Conservation (phyloP, 2,329 filamentous ascomycete species). For the Penicillium glabrum region DNA sequence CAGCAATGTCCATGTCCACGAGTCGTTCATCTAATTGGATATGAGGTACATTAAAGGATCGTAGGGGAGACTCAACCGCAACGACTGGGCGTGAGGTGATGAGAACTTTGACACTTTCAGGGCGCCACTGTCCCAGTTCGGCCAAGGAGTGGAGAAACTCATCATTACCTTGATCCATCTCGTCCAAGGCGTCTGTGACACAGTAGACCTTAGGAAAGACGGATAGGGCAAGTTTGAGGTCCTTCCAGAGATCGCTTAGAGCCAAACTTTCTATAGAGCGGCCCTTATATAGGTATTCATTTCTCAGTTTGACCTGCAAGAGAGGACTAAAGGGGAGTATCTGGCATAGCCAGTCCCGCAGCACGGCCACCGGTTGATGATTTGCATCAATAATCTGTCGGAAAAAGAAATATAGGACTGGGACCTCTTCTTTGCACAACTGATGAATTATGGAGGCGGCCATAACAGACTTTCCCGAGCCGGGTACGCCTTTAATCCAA, state of each 20-base stretch:
- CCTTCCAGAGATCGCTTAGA: conserved; percentile 13
- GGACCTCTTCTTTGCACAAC: conserved; percentile 1
- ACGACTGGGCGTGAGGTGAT: conserved; percentile 45
- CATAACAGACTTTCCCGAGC: conserved; percentile 27
- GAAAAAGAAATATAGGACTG: conserved; percentile 24
- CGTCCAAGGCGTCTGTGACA: conserved; percentile 48
- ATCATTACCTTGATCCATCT: conserved; percentile 45
- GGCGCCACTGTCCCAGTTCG: conserved; percentile 33
- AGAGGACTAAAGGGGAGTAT: conserved; percentile 7
- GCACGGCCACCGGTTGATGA: conserved; percentile 11
- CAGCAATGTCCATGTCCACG: conserved; percentile 13
- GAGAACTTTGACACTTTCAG: conserved; percentile 42
- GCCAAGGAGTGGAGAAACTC: conserved; percentile 37
- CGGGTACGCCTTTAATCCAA: conserved; percentile 26
- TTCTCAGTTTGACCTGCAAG: conserved; percentile 9
- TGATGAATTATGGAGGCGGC: conserved; percentile 19
- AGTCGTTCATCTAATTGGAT: conserved; percentile 9
- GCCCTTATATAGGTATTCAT: background rate
- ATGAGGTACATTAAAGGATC: conserved; percentile 6
- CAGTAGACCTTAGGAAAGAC: conserved; percentile 33
- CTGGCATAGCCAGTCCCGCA: conserved; percentile 24
- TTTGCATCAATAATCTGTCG: conserved; percentile 24
- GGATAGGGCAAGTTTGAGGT: conserved; percentile 3
- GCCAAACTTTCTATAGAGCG: conserved; percentile 2
- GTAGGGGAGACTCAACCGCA: background rate